Evolutionary conservation across 2,329 filamentous ascomycete genomes (phyloP).

Genomic region (Cladosporium sp.): DNA sequence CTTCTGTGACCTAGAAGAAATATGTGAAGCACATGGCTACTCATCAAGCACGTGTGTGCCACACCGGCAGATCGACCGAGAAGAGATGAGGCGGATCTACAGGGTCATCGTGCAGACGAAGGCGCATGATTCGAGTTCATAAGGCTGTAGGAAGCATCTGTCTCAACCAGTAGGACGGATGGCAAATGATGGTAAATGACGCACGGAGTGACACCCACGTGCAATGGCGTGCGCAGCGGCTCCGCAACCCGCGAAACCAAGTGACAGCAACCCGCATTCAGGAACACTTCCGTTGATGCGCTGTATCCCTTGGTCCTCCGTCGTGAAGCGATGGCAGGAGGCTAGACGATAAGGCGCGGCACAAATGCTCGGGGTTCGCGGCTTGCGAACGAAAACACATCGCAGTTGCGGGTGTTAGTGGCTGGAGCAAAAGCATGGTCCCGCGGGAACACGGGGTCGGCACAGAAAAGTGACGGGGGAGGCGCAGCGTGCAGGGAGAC

Average conservation of each 20-base stretch:
- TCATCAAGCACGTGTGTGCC: neutral
- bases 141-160: constrained; percentile 1
- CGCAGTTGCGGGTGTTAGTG: neutral
- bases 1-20: neutral
- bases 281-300: constrained; percentile 11
- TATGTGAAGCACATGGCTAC: neutral
- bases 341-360: constrained; percentile 1
- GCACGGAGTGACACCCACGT: constrained; percentile 5
- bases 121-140: neutral
- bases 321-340: neutral
- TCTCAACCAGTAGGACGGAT: neutral
- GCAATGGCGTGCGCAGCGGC: constrained; percentile 14
- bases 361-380: neutral
- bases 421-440: neutral
- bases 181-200: neutral
- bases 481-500: constrained; percentile 11
- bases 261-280: constrained; percentile 8
- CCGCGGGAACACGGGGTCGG: constrained; percentile 4
- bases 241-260: neutral
- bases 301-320: neutral
- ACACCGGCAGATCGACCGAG: neutral
- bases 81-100: neutral
- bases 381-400: neutral
- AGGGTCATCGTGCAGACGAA: neutral
- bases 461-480: constrained; percentile 9